Evolutionary conservation across 2,329 filamentous ascomycete genomes (phyloP).

Genomic region (Diaporthe amygdali): DNA sequence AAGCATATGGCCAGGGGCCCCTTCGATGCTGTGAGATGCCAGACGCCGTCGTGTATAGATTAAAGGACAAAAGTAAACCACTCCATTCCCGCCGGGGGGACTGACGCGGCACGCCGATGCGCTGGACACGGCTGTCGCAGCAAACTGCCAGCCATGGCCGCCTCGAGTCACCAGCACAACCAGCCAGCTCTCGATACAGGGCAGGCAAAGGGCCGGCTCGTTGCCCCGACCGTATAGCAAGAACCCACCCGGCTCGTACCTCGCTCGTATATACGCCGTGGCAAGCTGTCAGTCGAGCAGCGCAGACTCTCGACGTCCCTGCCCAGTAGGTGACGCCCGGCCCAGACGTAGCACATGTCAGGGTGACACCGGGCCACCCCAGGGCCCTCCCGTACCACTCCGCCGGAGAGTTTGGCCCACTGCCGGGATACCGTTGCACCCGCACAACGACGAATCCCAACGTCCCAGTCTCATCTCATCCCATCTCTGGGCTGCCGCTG

Average conservation of each 20-base stretch:
- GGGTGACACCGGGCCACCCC: not conserved
- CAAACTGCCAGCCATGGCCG: too few species aligned
- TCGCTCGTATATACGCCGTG: not conserved
- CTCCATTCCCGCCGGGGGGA: too few species aligned
- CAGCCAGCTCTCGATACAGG: too few species aligned
- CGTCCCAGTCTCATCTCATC: not conserved
- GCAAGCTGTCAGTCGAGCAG: not conserved
- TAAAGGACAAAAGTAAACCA: not conserved
- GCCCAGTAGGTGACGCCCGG: too few species aligned
- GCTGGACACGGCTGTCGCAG: too few species aligned
- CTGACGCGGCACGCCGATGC: too few species aligned
- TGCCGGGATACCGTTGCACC: constrained; percentile 8
- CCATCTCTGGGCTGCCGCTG: not conserved
- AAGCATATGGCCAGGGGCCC: not conserved
- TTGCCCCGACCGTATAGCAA: too few species aligned
- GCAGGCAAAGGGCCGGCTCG: too few species aligned
- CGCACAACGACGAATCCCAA: not conserved
- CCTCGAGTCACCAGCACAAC: too few species aligned
- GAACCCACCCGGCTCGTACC: too few species aligned
- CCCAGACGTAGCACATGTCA: not conserved
- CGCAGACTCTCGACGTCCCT: not conserved
- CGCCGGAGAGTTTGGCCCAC: constrained; percentile 8
- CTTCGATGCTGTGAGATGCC: not conserved
- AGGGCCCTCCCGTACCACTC: constrained; percentile 4
- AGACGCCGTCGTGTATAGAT: not conserved